Percentiles rank a stretch among this genome's conserved stretches.
phyloP scores from a whole-genome alignment of 2,329 filamentous ascomycete genomes.

The Lachnellula occidentalis region DNA sequence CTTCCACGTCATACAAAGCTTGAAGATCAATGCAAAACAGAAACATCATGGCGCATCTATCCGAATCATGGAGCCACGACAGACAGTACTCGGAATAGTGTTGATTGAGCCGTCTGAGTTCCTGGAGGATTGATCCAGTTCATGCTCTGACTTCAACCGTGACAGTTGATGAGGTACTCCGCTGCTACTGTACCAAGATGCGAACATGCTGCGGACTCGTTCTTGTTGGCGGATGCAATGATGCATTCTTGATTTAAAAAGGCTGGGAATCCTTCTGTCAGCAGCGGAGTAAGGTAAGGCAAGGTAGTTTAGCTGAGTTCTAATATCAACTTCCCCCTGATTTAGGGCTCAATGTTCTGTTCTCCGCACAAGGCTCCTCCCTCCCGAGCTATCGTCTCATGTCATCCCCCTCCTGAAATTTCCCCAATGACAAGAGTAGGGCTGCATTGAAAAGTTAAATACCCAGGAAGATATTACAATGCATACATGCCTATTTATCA shows the following conservation, averaged over 20 bases:
- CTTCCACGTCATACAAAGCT: not conserved
- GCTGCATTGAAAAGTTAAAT: not conserved
- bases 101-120: not conserved
- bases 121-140: not conserved
- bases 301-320: no score
- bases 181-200: no score
- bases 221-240: no score
- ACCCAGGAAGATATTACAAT: not conserved
- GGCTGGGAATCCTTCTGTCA: no score
- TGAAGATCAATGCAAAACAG: not conserved
- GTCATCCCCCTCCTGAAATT: not conserved
- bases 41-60: not conserved
- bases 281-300: no score
- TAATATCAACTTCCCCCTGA: not conserved
- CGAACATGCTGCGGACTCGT: no score
- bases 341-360: not conserved
- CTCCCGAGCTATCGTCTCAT: not conserved
- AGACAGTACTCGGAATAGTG: no score
- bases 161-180: no score
- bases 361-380: not conserved
- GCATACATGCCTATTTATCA: not conserved
- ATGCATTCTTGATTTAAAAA: no score
- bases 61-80: not conserved
- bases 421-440: not conserved
- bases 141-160: not conserved